phyloP scores from a whole-genome alignment of 768 basidiomycete species.

The Austroboletus eburneus region DNA sequence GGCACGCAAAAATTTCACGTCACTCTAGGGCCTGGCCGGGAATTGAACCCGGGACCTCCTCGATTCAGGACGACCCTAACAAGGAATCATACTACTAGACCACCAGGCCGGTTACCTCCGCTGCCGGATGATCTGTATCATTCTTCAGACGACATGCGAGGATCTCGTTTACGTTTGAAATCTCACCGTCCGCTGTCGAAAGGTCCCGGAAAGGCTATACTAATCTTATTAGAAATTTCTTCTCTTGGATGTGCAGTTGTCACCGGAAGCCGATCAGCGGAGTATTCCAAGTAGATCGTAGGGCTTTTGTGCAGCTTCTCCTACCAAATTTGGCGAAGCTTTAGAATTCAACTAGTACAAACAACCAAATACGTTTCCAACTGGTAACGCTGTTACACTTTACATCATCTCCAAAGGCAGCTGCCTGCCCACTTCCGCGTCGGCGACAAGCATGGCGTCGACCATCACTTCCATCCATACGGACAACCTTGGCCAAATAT shows the following conservation, averaged over 20 bases:
- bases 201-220: not conserved
- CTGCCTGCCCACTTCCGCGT: slow-evolving; percentile 4
- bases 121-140: too few relatives aligned
- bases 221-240: not conserved
- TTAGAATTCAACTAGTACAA: slow-evolving; percentile 29
- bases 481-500: slow-evolving; percentile 64
- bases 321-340: slow-evolving; percentile 13
- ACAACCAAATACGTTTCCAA: slow-evolving; percentile 19
- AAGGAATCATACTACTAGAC: slow-evolving; percentile 67
- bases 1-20: too few relatives aligned
- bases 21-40: slow-evolving; percentile 73
- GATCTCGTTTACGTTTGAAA: too few relatives aligned
- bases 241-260: not conserved
- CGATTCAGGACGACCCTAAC: slow-evolving; percentile 44
- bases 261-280: not conserved
- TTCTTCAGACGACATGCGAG: too few relatives aligned
- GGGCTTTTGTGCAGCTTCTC: too few relatives aligned
- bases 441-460: slow-evolving; percentile 52
- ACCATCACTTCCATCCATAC: slow-evolving; percentile 51
- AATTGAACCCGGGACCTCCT: slow-evolving; percentile 90
- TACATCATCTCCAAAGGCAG: slow-evolving; percentile 2
- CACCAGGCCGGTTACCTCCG: slow-evolving; percentile 54
- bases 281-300: not conserved
- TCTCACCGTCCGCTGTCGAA: not conserved
- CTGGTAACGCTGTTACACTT: slow-evolving; percentile 1